Conservation (phyloP, 2,329 filamentous ascomycete species). For the Talaromyces sp. region DNA sequence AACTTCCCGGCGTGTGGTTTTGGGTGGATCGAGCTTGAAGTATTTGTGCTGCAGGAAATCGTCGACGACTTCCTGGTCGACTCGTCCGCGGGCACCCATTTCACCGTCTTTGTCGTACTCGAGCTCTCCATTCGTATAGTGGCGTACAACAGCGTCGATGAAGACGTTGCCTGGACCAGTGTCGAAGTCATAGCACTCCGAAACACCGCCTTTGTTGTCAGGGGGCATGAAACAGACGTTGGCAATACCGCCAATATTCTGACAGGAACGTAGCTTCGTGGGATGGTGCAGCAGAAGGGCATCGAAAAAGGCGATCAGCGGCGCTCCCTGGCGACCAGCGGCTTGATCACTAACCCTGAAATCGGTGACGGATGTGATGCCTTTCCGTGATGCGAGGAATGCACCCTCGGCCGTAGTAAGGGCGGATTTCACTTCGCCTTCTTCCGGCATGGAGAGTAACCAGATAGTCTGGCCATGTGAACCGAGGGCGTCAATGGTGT, state of each 20-base stretch:
- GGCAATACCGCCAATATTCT: conserved; percentile 62
- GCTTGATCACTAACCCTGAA: conserved; percentile 59
- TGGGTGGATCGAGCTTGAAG: conserved; percentile 52
- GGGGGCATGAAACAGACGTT: conserved; percentile 62
- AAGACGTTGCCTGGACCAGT: conserved; percentile 58
- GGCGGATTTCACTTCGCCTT: conserved; percentile 48
- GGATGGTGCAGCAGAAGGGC: conserved; percentile 57
- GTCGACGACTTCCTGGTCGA: conserved; percentile 54
- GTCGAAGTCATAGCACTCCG: conserved; percentile 53
- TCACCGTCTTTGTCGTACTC: conserved; percentile 55
- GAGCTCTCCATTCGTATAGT: conserved; percentile 52
- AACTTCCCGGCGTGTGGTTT: conserved; percentile 60
- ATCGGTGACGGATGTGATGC: conserved; percentile 60
- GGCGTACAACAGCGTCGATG: conserved; percentile 57
- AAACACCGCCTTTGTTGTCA: conserved; percentile 37
- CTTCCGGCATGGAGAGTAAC: conserved; percentile 55
- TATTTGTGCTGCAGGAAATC: conserved; percentile 54
- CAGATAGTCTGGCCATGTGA: conserved; percentile 62
- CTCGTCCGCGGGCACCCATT: conserved; percentile 51
- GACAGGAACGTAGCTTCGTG: conserved; percentile 57
- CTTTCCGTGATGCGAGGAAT: conserved; percentile 55
- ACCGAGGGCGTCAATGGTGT: conserved; percentile 55
- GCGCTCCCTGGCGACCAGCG: conserved; percentile 56
- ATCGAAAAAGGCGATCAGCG: conserved; percentile 60
- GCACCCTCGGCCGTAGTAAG: conserved; percentile 60